Percentiles rank a stretch among this genome's conserved stretches.
Conservation (phyloP, 2,329 filamentous ascomycete species). For the Huntiella moniliformis region DNA sequence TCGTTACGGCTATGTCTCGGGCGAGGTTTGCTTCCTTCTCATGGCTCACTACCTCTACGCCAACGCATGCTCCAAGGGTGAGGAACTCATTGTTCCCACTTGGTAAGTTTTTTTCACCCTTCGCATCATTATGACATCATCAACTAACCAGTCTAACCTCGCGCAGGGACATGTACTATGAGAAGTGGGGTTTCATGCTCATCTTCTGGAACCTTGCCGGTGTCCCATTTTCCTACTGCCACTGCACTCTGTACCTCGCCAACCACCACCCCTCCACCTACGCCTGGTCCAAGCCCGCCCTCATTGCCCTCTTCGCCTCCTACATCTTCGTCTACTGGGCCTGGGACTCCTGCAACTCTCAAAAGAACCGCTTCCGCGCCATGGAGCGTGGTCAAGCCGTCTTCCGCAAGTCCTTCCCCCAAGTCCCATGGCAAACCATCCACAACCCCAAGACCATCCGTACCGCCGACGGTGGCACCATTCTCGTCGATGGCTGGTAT, state of each 20-base stretch:
- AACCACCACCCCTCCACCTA: slow-evolving; percentile 66
- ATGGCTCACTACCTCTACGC: slow-evolving; percentile 86
- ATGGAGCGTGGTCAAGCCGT: slow-evolving; percentile 54
- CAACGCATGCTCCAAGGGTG: slow-evolving; percentile 80
- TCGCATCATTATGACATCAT: not conserved
- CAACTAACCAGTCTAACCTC: not conserved
- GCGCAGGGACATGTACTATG: slow-evolving; percentile 74
- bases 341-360: slow-evolving; percentile 81
- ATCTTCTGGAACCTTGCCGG: slow-evolving; percentile 95
- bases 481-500: slow-evolving; percentile 77
- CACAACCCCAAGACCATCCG: slow-evolving; percentile 64
- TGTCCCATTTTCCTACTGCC: slow-evolving; percentile 80
- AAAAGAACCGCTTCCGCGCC: slow-evolving; percentile 83
- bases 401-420: slow-evolving; percentile 65
- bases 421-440: slow-evolving; percentile 73
- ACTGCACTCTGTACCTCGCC: slow-evolving; percentile 78
- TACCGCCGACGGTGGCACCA: slow-evolving; percentile 53
- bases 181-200: slow-evolving; percentile 95
- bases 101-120: slow-evolving; percentile 28
- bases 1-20: slow-evolving; percentile 64
- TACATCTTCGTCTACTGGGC: slow-evolving; percentile 78
- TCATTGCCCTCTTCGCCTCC: slow-evolving; percentile 44
- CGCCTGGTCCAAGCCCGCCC: slow-evolving; percentile 51
- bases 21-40: slow-evolving; percentile 67
- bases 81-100: slow-evolving; percentile 75